A percentile compares a stretch with the other conserved stretches of the same genome.
Evolutionary conservation across 352 stramenopile species (phyloP).

Genomic region (Phytopythium delawarense): DNA sequence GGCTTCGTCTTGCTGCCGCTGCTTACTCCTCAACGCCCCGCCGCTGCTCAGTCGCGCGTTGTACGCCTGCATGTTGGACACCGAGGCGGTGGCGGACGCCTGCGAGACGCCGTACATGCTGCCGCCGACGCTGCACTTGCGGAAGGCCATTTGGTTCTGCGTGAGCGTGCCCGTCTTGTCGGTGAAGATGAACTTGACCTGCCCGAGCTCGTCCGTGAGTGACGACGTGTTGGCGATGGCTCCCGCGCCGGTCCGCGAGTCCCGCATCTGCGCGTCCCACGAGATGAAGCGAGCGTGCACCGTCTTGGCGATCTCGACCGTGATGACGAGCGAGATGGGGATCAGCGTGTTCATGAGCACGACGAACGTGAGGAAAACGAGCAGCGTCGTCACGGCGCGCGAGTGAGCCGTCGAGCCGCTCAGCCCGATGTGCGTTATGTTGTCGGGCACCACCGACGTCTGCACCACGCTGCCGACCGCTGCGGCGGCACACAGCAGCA

Average conservation of each 20-base stretch:
- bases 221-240: conserved; percentile 86
- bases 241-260: conserved; percentile 31
- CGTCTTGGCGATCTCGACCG: conserved; percentile 72
- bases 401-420: conserved; percentile 5
- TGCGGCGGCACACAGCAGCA: conserved; percentile 56
- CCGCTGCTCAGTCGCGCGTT: neutral
- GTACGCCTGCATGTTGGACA: neutral
- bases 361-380: conserved; percentile 89
- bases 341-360: conserved; percentile 92
- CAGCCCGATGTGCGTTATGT: neutral
- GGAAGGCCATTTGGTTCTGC: conserved; percentile 95
- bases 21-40: neutral
- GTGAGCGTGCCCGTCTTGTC: conserved; percentile 95
- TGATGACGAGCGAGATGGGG: conserved; percentile 92
- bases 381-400: conserved; percentile 14
- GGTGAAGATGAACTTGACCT: conserved; percentile 91
- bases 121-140: conserved; percentile 91
- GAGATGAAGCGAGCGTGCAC: conserved; percentile 75
- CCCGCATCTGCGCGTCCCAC: conserved; percentile 70
- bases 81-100: conserved; percentile 11
- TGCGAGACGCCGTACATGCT: conserved; percentile 61
- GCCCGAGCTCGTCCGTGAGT: conserved; percentile 91
- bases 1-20: neutral
- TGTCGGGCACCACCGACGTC: neutral
- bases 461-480: conserved; percentile 24